Evolutionary conservation across 345 rosid species (phyloP), one percentile per base, ranked within the genome.

Genomic region (Arabidopsis suecica): DNA sequence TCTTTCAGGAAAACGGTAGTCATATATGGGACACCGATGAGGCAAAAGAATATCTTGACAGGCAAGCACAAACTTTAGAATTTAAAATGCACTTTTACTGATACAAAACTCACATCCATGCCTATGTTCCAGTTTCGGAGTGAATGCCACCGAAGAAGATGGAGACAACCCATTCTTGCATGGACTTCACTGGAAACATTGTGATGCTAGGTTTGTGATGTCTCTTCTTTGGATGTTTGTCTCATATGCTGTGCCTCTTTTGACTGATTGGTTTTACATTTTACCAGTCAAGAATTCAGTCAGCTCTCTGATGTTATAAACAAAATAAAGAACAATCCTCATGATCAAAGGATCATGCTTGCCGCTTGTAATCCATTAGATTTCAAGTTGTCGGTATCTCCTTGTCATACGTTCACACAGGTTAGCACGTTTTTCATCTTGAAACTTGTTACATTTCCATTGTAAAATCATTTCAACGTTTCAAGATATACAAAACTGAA

Each of bases 171-270:
- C 45, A 83, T 86, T 92, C 45, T 83, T 90, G 9, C 86, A 85
- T 83, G 93, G 96, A 64, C 88, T 91, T 73, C 89, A 89, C 72
- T 89, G 96, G 98, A 90, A 90, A 49, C 88, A 84, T 62, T 87
- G 86, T 83, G 97, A 95, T 71, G 90, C 96, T 45, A 88, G 91
- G 96, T 91, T 72, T 16, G 74, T 83, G 66, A 23, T 79, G 66
- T 53, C 22, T 50, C n/a, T 6, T 56, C 49, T 70, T 56, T 36
- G 20, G 48, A 23, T 61, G 25, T 25, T 48, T 64, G 7, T 47
- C 18, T 61, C 54, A 5, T 54, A 60, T n/a, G 37, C 9, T 55
- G 32, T 37, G 8, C 34, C 22, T 53, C 50, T 76, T 76, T 60
- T 75, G 37, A 13, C 62, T 59, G 13, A 7, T 67, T 28, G 69